Percentiles rank a stretch among this genome's conserved stretches.
phyloP scores from a whole-genome alignment of 768 basidiomycete species.

The Lentinula detonsa region DNA sequence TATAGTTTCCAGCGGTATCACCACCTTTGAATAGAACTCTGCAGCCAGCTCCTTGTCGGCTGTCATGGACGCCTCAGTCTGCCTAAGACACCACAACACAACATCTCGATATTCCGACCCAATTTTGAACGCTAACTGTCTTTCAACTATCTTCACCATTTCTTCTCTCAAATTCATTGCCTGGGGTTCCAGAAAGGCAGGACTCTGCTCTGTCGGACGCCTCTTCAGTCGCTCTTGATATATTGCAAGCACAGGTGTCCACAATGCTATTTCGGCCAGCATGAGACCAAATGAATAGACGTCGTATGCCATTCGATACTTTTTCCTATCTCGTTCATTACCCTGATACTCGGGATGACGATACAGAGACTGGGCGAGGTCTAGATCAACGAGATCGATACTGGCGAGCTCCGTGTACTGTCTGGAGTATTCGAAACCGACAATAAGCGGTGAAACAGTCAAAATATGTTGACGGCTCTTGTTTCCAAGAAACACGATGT shows the following conservation, averaged over 20 bases:
- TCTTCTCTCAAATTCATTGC: background rate
- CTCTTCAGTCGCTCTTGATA: background rate
- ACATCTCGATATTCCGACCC: slow-evolving; percentile 5
- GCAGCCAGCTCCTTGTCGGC: slow-evolving; percentile 5
- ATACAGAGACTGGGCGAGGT: slow-evolving; percentile 3
- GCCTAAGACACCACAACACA: slow-evolving; percentile 9
- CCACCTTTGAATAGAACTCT: slow-evolving; percentile 8
- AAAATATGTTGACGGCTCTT: background rate
- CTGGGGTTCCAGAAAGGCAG: background rate
- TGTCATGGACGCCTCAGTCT: background rate
- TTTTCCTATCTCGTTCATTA: background rate
- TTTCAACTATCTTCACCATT: background rate
- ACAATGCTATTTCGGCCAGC: slow-evolving; percentile 9
- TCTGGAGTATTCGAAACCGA: slow-evolving; percentile 10
- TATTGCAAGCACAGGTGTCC: slow-evolving; percentile 5
- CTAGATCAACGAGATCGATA: background rate
- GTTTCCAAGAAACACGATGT: slow-evolving; percentile 4
- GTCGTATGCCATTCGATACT: slow-evolving; percentile 10
- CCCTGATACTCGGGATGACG: slow-evolving; percentile 9
- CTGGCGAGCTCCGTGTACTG: slow-evolving; percentile 6
- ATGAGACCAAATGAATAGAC: slow-evolving; percentile 9
- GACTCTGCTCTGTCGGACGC: background rate
- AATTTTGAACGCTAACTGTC: slow-evolving; percentile 6
- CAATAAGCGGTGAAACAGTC: slow-evolving; percentile 1
- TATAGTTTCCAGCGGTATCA: slow-evolving; percentile 2